Base-by-base conservation (phyloP, 1,284 basidiomycete species). In the Butyriboletus appendiculatus region DNA sequence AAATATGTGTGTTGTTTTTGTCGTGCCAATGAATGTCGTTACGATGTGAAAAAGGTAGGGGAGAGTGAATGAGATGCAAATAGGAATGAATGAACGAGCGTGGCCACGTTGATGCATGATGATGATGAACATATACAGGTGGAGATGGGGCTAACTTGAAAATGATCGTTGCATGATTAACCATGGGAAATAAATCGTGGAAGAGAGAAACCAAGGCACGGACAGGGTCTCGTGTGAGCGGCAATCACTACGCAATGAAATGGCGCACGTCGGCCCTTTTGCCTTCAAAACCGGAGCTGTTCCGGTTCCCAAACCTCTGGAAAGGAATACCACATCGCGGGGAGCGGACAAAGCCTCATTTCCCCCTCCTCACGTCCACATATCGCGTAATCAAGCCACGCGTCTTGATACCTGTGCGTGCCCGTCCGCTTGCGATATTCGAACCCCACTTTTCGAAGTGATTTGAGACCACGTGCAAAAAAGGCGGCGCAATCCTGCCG, bases 341-440 rank as follows among this genome's bases (percentile, higher is more conserved):
- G 69, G 22, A 71, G 57, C 11, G 41, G 54, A 6, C 47, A 57
- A 34, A 68, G 56, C 28, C 41, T 55, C 20, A 56, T 51, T n/a
- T 67, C 58, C 10, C 58, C 66, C 20, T 56, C 53, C 18, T 54
- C 57, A 2, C 63, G 64, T 4, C 63, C 62, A 50, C 49, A 56
- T 44, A 68, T 59, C 15, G 55, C 66, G 40, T 69, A 72, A 57
- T 68, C 67, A 24, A 72, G 67, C 67, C 67, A 68, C n/a, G 70
- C 69, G 34, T 68, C 67, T 54, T 71, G 67, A 50, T 68, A 68
- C 28, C 70, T 44, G 37, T 68, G 67, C 1, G 67, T 68, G 35
- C 67, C 67, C 7, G 67, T 68, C 12, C 67, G 68, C 58, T 69
- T 68, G 49, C 67, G 69, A 58, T 72, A 68, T 49, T 68, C 67